Evolutionary conservation across 83 land plant species (phyloP).

Genomic region (Picea abies): DNA sequence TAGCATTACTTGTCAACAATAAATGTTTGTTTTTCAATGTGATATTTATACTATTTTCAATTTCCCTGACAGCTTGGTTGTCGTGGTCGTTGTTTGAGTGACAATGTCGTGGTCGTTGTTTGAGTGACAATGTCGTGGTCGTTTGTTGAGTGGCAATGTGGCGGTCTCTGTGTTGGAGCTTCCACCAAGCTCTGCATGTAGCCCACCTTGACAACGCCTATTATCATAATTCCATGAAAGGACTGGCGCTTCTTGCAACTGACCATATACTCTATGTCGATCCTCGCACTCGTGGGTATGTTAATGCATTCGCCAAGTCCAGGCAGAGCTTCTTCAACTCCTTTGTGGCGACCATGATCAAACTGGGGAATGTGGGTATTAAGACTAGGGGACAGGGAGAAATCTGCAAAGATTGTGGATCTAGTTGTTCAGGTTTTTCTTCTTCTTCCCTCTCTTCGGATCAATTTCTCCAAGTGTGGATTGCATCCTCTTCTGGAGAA

Average conservation of each 20-base stretch:
- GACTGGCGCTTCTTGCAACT: conserved; percentile 22
- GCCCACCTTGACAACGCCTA: background rate
- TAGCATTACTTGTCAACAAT: too few relatives aligned
- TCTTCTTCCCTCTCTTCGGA: background rate
- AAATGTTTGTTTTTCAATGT: too few relatives aligned
- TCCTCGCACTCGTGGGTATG: conserved; percentile 11
- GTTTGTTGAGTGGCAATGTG: too few relatives aligned
- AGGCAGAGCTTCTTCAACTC: conserved; percentile 19
- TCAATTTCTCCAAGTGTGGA: too few relatives aligned
- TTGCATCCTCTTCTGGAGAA: too few relatives aligned
- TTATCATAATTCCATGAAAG: background rate
- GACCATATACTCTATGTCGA: conserved; percentile 24
- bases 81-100: too few relatives aligned
- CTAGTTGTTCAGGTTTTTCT: background rate
- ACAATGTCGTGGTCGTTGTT: too few relatives aligned
- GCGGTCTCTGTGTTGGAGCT: too few relatives aligned
- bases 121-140: too few relatives aligned
- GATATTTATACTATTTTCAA: too few relatives aligned
- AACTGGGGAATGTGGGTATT: conserved; percentile 24
- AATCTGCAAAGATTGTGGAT: conserved; percentile 39
- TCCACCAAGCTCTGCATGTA: too few relatives aligned
- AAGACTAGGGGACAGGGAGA: conserved; percentile 33
- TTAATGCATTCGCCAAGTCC: conserved; percentile 16
- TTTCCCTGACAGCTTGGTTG: too few relatives aligned
- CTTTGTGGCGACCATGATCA: conserved; percentile 27